Conservation (phyloP, 2,329 filamentous ascomycete species). For the Cladophialophora exuberans region DNA sequence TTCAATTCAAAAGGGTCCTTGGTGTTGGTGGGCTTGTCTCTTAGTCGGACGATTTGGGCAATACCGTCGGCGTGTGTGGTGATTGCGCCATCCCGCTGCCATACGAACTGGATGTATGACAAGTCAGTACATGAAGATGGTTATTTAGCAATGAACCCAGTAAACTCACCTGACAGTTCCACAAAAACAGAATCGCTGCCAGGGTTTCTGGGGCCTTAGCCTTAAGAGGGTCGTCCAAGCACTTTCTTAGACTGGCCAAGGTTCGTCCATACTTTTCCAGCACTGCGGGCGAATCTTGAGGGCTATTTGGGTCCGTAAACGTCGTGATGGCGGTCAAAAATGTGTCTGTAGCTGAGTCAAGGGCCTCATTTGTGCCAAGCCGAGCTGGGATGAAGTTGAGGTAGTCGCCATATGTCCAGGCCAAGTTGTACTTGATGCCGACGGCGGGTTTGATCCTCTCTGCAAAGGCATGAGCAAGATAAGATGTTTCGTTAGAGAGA, state of each 20-base stretch:
- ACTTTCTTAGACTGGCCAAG: slow-evolving; percentile 32
- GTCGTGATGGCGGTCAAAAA: slow-evolving; percentile 34
- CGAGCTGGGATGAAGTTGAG: slow-evolving; percentile 51
- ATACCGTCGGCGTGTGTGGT: slow-evolving; percentile 43
- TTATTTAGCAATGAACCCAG: background rate
- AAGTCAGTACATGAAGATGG: background rate
- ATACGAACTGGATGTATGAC: slow-evolving; percentile 26
- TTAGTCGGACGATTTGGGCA: slow-evolving; percentile 31
- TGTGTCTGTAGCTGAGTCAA: slow-evolving; percentile 43
- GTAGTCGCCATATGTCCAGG: slow-evolving; percentile 52
- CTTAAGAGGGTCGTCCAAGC: slow-evolving; percentile 34
- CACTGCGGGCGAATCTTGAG: slow-evolving; percentile 26
- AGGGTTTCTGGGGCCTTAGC: slow-evolving; percentile 35
- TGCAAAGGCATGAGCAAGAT: slow-evolving; percentile 41
- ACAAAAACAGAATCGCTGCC: slow-evolving; percentile 37
- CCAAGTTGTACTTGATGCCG: slow-evolving; percentile 53
- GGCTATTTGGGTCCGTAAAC: slow-evolving; percentile 22
- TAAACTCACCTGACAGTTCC: slow-evolving; percentile 35
- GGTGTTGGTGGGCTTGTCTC: background rate
- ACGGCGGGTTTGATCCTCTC: slow-evolving; percentile 40
- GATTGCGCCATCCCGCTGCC: slow-evolving; percentile 24
- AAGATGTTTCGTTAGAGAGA: slow-evolving; percentile 40
- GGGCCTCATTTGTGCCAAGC: slow-evolving; percentile 50
- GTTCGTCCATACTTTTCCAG: slow-evolving; percentile 38
- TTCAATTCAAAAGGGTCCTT: slow-evolving; percentile 18